Base-by-base conservation (phyloP, 2,329 filamentous ascomycete genomes). In the Fusarium hostae region DNA sequence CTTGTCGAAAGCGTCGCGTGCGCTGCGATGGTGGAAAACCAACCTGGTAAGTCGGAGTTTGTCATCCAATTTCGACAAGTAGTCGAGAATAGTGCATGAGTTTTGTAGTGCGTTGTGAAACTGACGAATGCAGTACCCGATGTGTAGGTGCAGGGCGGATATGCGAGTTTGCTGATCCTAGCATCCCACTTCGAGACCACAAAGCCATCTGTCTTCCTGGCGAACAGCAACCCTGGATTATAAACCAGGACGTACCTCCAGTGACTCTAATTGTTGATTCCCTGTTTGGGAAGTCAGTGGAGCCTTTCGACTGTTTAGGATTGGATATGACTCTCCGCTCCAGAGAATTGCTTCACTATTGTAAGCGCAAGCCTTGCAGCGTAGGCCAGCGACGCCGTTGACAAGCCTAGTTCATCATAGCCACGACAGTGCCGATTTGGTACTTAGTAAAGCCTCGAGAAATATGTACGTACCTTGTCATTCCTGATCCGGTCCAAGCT, bases 261-360 rank as follows among this genome's bases (percentile, higher is more conserved):
- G 13, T 13, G 9, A 39, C 55, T 24, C 6, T 63, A 5, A 24
- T 45, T 6, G 35, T 15, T 5, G 16, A 41, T 4, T 60, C 68
- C 1, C 44, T 50, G 2, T 44, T 62, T 4, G 44, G 45, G 1
- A 68, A 60, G n/a, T 52, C 71, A 6, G 55, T 71, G 12, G 72
- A 71, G 9, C 66, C 70, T 1, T 76, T 76, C 12, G 75, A 73
- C 18, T 67, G 64, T 3, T 40, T 76, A 13, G 67, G 72, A 1
- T 43, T 77, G 13, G 56, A 68, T 5, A 76, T 77, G 75, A 70
- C 75, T 5, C 63, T 72, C 8, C 73, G 70, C 12, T 77, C 75
- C 9, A 75, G 63, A 6, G 66, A 77, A 8, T 37, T 77, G 1
- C 62, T 77, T 5, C 61, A 76, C 40, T 77, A 77, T 8, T 77